phyloP scores from a whole-genome alignment of 257 asterid genomes.

The Rhazya stricta region DNA sequence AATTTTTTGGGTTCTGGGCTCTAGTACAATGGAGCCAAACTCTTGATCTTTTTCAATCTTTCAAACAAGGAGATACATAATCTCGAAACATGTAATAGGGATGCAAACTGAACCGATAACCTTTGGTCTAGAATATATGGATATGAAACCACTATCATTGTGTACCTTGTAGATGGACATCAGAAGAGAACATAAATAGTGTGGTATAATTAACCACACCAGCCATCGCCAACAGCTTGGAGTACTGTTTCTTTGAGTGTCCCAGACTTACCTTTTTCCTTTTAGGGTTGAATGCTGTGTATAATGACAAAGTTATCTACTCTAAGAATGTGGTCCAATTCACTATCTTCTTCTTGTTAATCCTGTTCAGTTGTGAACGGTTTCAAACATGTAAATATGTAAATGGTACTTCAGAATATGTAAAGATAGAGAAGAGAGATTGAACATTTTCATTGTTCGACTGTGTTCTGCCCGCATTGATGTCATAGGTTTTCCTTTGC shows the following conservation, averaged over 20 bases:
- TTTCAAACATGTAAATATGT: neutral
- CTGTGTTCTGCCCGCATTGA: neutral
- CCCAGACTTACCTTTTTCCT: neutral
- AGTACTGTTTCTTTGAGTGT: slow-evolving; percentile 2
- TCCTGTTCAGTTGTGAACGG: neutral
- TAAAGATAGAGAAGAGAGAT: neutral
- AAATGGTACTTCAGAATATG: neutral
- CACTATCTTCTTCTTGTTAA: neutral
- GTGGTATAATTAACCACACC: neutral
- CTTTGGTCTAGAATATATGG: neutral
- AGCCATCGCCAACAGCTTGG: neutral
- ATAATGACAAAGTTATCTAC: neutral
- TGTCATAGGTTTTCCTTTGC: neutral
- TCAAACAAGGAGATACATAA: neutral
- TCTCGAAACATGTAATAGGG: neutral
- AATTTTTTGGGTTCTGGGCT: too few species aligned
- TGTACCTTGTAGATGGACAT: neutral
- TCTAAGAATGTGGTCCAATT: neutral
- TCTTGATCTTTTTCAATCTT: neutral
- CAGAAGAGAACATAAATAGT: neutral
- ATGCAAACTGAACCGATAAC: neutral
- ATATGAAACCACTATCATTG: neutral
- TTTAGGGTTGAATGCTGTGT: neutral
- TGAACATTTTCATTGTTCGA: neutral
- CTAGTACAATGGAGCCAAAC: too few species aligned